These are phyloP conservation scores for Calonectria pseudoreteaudii DNA, from an alignment of 2,329 filamentous ascomycete species.

Conservation along the genomic window DNA sequence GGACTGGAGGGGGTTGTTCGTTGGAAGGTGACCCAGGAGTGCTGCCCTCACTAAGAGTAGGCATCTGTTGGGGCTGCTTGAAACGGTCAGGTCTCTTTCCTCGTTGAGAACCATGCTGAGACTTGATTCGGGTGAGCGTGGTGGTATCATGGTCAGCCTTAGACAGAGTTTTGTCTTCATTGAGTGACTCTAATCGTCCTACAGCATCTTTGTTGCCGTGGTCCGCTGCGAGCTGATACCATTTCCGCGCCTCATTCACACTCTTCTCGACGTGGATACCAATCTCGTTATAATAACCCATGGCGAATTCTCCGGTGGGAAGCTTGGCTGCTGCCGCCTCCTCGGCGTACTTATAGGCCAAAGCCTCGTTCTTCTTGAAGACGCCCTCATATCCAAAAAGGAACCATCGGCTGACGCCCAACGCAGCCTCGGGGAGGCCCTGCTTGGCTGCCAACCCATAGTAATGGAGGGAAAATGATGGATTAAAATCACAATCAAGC, in stretches of 20 bases:
- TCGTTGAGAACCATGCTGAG: slow-evolving; percentile 77
- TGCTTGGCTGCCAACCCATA: slow-evolving; percentile 93
- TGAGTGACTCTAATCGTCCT: slow-evolving; percentile 84
- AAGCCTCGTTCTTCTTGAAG: slow-evolving; percentile 94
- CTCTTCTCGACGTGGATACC: slow-evolving; percentile 92
- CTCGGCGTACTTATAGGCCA: slow-evolving; percentile 91
- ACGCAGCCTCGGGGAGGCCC: slow-evolving; percentile 91
- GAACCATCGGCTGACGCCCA: slow-evolving; percentile 99
- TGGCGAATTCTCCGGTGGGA: slow-evolving; percentile 92
- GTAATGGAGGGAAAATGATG: slow-evolving; percentile 92
- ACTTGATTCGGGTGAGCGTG: slow-evolving; percentile 89
- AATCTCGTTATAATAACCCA: slow-evolving; percentile 98
- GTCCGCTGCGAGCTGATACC: slow-evolving; percentile 91
- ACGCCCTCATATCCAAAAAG: slow-evolving; percentile 92
- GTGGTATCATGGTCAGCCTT: slow-evolving; percentile 94
- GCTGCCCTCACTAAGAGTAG: slow-evolving; percentile 60
- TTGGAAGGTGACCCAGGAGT: slow-evolving; percentile 45
- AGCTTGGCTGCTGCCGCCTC: slow-evolving; percentile 85
- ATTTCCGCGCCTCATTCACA: slow-evolving; percentile 82
- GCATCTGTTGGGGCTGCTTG: slow-evolving; percentile 62
- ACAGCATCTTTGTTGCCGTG: slow-evolving; percentile 93
- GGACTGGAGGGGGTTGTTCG: slow-evolving; percentile 29
- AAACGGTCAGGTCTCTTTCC: slow-evolving; percentile 72
- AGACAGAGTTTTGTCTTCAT: slow-evolving; percentile 84
- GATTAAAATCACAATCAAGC: slow-evolving; percentile 94